These are phyloP conservation scores for Tephrocybe sp. DNA, from an alignment of 768 basidiomycete species.

Conservation along the genomic window DNA sequence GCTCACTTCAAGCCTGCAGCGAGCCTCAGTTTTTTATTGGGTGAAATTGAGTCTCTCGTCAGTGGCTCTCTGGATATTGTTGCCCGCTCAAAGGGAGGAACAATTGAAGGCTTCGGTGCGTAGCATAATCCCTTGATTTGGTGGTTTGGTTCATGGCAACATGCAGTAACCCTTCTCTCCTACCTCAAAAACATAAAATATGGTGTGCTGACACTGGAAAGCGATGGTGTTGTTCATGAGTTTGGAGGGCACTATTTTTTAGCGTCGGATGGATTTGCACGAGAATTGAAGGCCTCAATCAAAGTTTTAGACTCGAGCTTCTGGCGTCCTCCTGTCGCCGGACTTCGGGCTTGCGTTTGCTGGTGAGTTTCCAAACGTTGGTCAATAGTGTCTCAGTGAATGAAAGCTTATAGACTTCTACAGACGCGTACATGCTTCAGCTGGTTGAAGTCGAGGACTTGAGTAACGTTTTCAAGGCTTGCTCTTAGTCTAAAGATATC, in stretches of 20 bases:
- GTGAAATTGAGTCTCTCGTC: slow-evolving; percentile 1
- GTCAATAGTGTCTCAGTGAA: too few relatives aligned
- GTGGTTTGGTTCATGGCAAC: too few relatives aligned
- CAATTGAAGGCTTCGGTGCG: not conserved
- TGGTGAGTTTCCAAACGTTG: not conserved
- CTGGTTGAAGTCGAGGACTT: slow-evolving; percentile 8
- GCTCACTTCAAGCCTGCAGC: slow-evolving; percentile 3
- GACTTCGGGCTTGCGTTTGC: slow-evolving; percentile 9
- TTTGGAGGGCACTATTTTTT: slow-evolving; percentile 6
- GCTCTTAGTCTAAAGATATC: too few relatives aligned
- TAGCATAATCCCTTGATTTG: too few relatives aligned
- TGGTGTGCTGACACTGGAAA: slow-evolving; percentile 5
- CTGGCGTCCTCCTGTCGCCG: slow-evolving; percentile 9
- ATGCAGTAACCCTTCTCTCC: too few relatives aligned
- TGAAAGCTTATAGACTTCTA: too few relatives aligned
- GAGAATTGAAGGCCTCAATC: slow-evolving; percentile 5
- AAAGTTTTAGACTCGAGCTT: slow-evolving; percentile 10
- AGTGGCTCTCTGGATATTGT: slow-evolving; percentile 2
- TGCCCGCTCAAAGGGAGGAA: not conserved
- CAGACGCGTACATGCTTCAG: slow-evolving; percentile 12
- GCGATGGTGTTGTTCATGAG: not conserved
- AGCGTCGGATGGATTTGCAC: not conserved
- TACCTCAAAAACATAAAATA: slow-evolving; percentile 4
- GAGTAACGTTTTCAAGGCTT: slow-evolving; percentile 7
- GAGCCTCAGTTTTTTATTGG: not conserved